These are phyloP conservation scores for Skeletonema costatum DNA, from an alignment of 108 stramenopile genomes.

Conservation along the genomic window DNA sequence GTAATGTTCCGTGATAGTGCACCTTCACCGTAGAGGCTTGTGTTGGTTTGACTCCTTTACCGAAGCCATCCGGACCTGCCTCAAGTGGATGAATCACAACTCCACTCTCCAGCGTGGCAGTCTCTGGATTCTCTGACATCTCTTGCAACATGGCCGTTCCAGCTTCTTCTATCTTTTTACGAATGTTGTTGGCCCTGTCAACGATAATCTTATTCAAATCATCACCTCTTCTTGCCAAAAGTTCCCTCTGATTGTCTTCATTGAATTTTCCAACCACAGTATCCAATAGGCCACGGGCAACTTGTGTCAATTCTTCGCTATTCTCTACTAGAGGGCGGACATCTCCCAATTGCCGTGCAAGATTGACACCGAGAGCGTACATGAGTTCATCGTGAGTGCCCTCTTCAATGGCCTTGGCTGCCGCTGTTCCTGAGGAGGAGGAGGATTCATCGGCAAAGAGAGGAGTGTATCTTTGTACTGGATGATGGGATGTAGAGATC, in stretches of 20 bases:
- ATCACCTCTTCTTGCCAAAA: conserved; percentile 56
- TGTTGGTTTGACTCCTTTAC: conserved; percentile 69
- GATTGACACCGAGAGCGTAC: conserved; percentile 84
- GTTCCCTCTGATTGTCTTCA: conserved; percentile 62
- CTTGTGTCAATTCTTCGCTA: conserved; percentile 74
- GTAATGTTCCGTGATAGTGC: conserved; percentile 84
- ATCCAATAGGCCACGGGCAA: conserved; percentile 83
- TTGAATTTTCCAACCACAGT: conserved; percentile 74
- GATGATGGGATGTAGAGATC: not conserved
- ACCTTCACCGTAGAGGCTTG: conserved; percentile 69
- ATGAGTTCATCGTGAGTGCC: conserved; percentile 83
- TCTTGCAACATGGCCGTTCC: conserved; percentile 76
- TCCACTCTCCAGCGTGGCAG: conserved; percentile 59
- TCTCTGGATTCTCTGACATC: conserved; percentile 71
- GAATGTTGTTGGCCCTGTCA: conserved; percentile 72
- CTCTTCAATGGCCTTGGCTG: conserved; percentile 48
- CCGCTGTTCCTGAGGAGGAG: conserved; percentile 2
- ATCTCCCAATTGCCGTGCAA: conserved; percentile 69
- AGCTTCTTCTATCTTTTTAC: conserved; percentile 63
- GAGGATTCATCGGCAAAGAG: conserved; percentile 26
- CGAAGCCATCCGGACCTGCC: conserved; percentile 68
- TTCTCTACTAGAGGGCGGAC: conserved; percentile 76
- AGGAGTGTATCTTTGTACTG: not conserved
- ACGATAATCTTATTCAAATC: conserved; percentile 77
- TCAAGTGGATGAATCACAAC: conserved; percentile 78